These are phyloP conservation scores for Rubia yunnanensis DNA, from an alignment of 257 asterid species.

Conservation along the genomic window DNA sequence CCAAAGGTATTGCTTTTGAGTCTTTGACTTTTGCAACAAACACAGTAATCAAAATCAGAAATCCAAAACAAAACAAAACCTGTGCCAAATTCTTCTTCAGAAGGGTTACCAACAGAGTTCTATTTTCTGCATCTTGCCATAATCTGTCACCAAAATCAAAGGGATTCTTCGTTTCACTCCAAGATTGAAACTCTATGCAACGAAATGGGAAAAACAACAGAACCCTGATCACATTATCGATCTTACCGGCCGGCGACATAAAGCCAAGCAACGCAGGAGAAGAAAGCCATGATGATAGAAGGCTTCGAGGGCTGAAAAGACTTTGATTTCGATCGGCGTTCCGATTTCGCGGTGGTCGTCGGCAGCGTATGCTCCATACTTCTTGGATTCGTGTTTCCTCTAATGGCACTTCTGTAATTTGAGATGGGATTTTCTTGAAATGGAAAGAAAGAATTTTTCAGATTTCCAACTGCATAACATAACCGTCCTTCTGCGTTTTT, in stretches of 20 bases:
- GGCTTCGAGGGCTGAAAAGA: slow-evolving; percentile 47
- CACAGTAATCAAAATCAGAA: not conserved
- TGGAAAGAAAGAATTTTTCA: not conserved
- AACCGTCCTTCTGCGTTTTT: not conserved
- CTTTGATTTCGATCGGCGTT: slow-evolving; percentile 72
- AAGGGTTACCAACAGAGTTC: slow-evolving; percentile 43
- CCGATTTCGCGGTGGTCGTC: slow-evolving; percentile 48
- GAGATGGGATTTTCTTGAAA: not conserved
- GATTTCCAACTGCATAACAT: not conserved
- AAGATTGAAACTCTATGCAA: not conserved
- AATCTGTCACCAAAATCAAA: slow-evolving; percentile 29
- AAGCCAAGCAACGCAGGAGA: slow-evolving; percentile 87
- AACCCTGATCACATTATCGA: slow-evolving; percentile 1
- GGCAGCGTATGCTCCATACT: slow-evolving; percentile 61
- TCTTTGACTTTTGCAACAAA: not conserved
- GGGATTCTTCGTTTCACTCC: not conserved
- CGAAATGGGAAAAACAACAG: not conserved
- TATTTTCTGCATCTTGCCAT: slow-evolving; percentile 93
- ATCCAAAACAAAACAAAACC: slow-evolving; percentile 27
- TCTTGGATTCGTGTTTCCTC: not conserved
- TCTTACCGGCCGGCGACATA: slow-evolving; percentile 78
- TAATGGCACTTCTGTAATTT: not conserved
- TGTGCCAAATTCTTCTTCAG: slow-evolving; percentile 47
- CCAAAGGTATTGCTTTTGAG: not conserved
- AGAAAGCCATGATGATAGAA: slow-evolving; percentile 51